Evolutionary conservation across 1,139 yeast genomes (phyloP), one percentile per base, ranked within the genome.

Genomic region (Cylindricascospora bacillispora): DNA sequence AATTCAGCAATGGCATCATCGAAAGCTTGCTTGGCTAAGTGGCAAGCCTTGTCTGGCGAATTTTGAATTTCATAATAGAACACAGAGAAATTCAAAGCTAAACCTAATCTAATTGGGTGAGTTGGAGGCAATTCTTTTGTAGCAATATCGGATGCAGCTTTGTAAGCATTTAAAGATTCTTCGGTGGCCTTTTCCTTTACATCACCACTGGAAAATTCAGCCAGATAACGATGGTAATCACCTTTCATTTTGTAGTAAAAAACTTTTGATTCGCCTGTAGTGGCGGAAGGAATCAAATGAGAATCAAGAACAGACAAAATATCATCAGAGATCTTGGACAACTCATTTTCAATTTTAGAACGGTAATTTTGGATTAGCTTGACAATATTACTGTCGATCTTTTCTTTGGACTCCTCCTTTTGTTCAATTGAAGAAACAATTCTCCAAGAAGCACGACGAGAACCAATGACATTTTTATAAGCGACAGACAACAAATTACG

Each of bases 191-290:
- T 85, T 59, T 83, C 82, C 58, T 95, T 81, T 65, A 81, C 80
- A 49, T 83, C 95, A 45, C 83, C 74, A 46, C 74, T 69, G 41
- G 95, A 92, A 55, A 89, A 89, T 66, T 89, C 98, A 41, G 97
- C 97, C 64, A 89, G 73, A 63, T 89, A 89, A 67, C 98, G 93
- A 70, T 86, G 94, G 71, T 89, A 89, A 62, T 89, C 98, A 67
- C 97, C 98, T 71, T 89, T 86, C 97, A 89, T 89, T 75, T 89
- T 89, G 68, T 82, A 85, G 72, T 89, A 89, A 64, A 89, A 89
- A 37, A 89, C 97, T 71, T 86, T 85, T 31, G 95, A 83, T 65
- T 89, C 98, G 52, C 95, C 97, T 40, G 94, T 73, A 60, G 80
- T 83, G 43, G 97, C 95, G 38, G 89, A 73, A 49, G 95, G 86